phyloP scores from a whole-genome alignment of 2,329 filamentous ascomycete species.

The Berkeleyomyces basicola region DNA sequence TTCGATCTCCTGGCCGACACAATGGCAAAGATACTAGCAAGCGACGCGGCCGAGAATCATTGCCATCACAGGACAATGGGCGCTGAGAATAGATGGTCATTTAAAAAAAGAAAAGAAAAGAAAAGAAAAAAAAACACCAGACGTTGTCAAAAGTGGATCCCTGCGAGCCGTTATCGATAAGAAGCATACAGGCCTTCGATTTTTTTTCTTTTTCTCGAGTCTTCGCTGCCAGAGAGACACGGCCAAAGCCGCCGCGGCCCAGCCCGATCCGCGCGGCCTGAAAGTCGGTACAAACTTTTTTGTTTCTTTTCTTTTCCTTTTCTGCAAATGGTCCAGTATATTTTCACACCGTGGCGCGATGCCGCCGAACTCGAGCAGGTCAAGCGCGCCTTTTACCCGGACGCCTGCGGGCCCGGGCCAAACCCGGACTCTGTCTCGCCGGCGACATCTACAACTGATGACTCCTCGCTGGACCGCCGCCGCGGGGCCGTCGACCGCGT shows the following conservation, averaged over 20 bases:
- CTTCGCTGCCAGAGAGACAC: no score
- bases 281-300: not conserved
- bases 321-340: slow-evolving; percentile 46
- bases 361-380: slow-evolving; percentile 48
- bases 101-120: not conserved
- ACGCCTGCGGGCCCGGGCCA: not conserved
- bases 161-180: slow-evolving; percentile 17
- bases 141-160: slow-evolving; percentile 15
- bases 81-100: no score
- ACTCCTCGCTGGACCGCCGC: not conserved
- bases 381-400: slow-evolving; percentile 44
- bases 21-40: no score
- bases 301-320: slow-evolving; percentile 1
- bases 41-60: no score
- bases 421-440: not conserved
- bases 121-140: not conserved
- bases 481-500: slow-evolving; percentile 39
- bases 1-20: no score
- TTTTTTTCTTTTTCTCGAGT: not conserved
- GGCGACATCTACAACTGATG: not conserved
- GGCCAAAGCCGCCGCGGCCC: no score
- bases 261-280: no score
- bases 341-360: slow-evolving; percentile 58
- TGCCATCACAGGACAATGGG: no score
- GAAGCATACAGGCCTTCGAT: not conserved